phyloP scores from a whole-genome alignment of 208 protist species.

The Acanthamoeba triangularis region DNA sequence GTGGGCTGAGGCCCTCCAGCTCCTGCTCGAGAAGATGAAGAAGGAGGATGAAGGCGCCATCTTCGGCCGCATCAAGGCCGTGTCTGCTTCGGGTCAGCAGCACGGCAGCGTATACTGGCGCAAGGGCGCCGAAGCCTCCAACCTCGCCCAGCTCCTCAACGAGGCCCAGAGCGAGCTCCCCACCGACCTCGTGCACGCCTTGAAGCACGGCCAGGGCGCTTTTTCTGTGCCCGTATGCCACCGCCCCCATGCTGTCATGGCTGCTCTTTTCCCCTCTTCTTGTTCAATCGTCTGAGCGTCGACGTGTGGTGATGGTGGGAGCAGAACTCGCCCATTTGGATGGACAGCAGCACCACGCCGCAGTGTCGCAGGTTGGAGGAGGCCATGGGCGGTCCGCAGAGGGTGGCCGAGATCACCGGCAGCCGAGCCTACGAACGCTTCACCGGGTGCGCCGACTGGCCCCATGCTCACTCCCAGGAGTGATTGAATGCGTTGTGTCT shows the following conservation, averaged over 20 bases:
- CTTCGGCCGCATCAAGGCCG: conserved; percentile 71
- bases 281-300: background rate
- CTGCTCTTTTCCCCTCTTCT: background rate
- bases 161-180: background rate
- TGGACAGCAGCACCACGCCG: conserved; percentile 86
- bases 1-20: conserved; percentile 82
- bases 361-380: conserved; percentile 84
- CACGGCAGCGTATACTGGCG: conserved; percentile 88
- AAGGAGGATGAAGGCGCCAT: background rate
- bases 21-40: conserved; percentile 77
- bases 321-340: conserved; percentile 88
- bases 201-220: background rate
- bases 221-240: conserved; percentile 54
- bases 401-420: conserved; percentile 76
- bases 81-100: conserved; percentile 81
- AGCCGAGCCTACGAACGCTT: conserved; percentile 86
- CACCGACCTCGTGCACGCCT: background rate
- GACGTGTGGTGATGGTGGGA: background rate
- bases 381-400: conserved; percentile 79
- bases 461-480: too few relatives aligned
- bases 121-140: conserved; percentile 56
- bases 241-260: background rate
- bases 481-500: background rate
- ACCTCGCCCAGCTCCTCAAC: background rate
- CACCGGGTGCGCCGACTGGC: conserved; percentile 72